These are phyloP conservation scores for Monocercomonoides exilis DNA, from an alignment of 78 protist species.

Conservation along the genomic window DNA sequence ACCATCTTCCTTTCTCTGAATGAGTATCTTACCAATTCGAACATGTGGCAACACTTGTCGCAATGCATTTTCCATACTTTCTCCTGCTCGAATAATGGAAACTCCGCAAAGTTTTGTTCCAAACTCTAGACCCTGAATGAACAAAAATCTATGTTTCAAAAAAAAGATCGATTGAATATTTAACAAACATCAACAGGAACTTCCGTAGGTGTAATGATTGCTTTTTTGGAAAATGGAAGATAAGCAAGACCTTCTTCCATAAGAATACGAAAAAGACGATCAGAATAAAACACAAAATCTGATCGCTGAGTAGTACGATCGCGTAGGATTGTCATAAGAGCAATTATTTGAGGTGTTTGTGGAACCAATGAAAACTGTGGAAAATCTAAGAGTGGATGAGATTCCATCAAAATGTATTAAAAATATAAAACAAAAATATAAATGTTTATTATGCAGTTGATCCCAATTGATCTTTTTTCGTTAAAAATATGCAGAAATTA, in stretches of 20 bases:
- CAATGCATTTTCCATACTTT: neutral
- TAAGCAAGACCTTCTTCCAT: neutral
- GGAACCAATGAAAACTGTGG: neutral
- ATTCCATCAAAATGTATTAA: too few species aligned
- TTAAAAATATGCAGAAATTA: too few species aligned
- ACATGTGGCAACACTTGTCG: neutral
- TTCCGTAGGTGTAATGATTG: neutral
- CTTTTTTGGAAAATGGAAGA: neutral
- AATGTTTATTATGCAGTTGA: too few species aligned
- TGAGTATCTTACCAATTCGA: conserved; percentile 21
- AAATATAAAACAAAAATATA: too few species aligned
- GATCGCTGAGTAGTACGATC: neutral
- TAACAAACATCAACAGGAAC: too few species aligned
- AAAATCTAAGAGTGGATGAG: neutral
- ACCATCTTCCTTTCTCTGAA: neutral
- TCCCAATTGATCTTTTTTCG: too few species aligned
- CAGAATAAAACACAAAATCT: conserved; percentile 18
- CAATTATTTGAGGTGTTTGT: neutral
- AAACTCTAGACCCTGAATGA: conserved; percentile 1
- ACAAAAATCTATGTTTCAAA: too few species aligned
- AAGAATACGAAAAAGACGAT: neutral
- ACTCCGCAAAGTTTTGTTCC: neutral
- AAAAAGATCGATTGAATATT: too few species aligned
- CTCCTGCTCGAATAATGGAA: neutral
- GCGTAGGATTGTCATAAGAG: conserved; percentile 18